Base-by-base conservation (phyloP, 495 filamentous ascomycete genomes). In the Penicillium crystallinum region DNA sequence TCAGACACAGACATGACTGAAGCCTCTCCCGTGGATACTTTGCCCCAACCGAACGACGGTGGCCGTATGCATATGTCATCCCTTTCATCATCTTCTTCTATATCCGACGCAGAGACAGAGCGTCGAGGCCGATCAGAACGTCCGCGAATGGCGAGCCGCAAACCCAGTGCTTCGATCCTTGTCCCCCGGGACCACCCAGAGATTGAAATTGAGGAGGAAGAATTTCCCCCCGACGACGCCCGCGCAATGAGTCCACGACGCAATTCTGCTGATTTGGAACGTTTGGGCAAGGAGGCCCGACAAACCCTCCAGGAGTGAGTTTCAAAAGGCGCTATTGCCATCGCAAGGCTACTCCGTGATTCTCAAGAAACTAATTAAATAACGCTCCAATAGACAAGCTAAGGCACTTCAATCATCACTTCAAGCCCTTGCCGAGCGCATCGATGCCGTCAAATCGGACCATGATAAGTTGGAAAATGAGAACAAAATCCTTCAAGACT, bases 401-500 rank as follows among this genome's bases (percentile, higher is more conserved):
- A 86, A 87, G 67, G 80, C 80, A 42, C 78, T 97, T 43, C 93
- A 98, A 67, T 85, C 88, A 42, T 91, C 89, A 43, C 81, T 98
- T 25, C 75, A 92, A 38, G 90, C 85, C 43, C 81, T 97, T 15
- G 88, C 96, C 51, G 88, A 96, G 66, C 84, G 89, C 31, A 92
- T 97, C 63, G 93, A 97, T 59, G 86, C 84, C n/a, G 91, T 97
- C 45, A 88, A 89, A 68, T 84, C 86, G 50, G 91, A 97, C 65
- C 90, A 97, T 63, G 87, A 96, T 69, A 95, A 95, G 69, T 79
- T 98, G 25, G 91, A 97, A 67, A 88, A 78, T 58, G 87, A 96
- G 62, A 98, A 98, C 77, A 89, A 86, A 61, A 96, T 96, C 58
- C 71, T 98, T 11, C 95, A 97, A 64, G 88, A 92, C 63, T 91